Percentiles rank a stretch among this genome's conserved stretches.
phyloP scores from a whole-genome alignment of 2,329 filamentous ascomycete genomes.

The Trichoderma afroharzianum region DNA sequence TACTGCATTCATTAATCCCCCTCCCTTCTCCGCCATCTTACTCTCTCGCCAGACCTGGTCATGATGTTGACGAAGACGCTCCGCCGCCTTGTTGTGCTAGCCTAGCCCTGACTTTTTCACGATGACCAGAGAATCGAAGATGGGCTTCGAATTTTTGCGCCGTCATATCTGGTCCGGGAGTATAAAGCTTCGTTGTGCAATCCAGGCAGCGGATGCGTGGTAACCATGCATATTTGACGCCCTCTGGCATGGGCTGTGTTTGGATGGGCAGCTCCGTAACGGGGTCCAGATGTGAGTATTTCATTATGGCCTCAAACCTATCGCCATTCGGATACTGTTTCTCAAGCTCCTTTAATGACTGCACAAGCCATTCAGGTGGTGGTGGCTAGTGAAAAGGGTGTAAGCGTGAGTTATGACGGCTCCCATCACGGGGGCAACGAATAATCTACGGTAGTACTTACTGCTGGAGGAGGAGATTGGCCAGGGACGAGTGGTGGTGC shows the following conservation, averaged over 20 bases:
- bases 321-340: constrained; percentile 71
- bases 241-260: constrained; percentile 53
- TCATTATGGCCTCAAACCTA: constrained; percentile 86
- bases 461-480: constrained; percentile 53
- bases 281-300: constrained; percentile 76
- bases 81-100: constrained; percentile 26
- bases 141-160: constrained; percentile 92
- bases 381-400: constrained; percentile 58
- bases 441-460: constrained; percentile 43
- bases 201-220: constrained; percentile 89
- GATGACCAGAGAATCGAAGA: constrained; percentile 78
- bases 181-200: constrained; percentile 92
- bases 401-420: constrained; percentile 19
- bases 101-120: constrained; percentile 57
- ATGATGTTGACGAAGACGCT: constrained; percentile 5
- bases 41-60: not conserved
- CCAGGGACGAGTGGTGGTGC: constrained; percentile 60
- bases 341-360: constrained; percentile 67
- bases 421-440: not conserved
- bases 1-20: not conserved
- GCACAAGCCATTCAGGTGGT: constrained; percentile 79
- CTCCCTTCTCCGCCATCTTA: not conserved
- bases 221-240: constrained; percentile 75
- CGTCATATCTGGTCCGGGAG: constrained; percentile 77
- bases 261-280: constrained; percentile 64